phyloP scores from a whole-genome alignment of 164 flowering plant species.

The Litsea cubeba region DNA sequence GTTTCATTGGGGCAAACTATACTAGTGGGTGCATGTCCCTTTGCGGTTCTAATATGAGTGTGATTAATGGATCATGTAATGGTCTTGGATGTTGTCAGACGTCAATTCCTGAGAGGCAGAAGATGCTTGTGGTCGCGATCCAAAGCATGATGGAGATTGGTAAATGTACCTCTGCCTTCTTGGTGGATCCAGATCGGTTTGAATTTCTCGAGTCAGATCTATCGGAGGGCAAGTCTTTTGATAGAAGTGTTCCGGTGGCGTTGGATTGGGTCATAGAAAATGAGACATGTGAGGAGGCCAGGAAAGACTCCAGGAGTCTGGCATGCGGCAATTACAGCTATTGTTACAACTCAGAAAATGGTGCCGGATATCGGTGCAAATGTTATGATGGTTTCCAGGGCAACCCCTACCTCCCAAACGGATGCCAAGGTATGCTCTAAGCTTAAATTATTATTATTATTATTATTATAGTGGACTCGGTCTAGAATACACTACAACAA shows the following conservation, averaged over 20 bases:
- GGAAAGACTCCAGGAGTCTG: background rate
- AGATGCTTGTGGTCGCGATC: background rate
- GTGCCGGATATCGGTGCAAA: slow-evolving; percentile 7
- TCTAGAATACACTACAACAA: too few relatives aligned
- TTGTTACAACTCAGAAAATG: slow-evolving; percentile 6
- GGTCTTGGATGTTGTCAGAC: slow-evolving; percentile 3
- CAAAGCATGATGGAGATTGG: background rate
- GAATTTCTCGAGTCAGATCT: background rate
- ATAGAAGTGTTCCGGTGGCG: background rate
- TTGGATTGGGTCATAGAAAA: slow-evolving; percentile 1
- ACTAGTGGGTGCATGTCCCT: background rate
- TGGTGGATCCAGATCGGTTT: background rate
- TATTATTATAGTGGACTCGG: background rate
- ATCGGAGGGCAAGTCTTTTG: background rate
- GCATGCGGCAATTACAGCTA: slow-evolving; percentile 1
- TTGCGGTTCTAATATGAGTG: background rate
- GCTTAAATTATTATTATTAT: background rate
- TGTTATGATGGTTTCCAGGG: slow-evolving; percentile 9
- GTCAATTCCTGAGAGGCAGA: background rate
- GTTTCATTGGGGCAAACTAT: background rate
- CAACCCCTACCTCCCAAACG: slow-evolving; percentile 8
- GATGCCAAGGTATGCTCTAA: slow-evolving; percentile 9
- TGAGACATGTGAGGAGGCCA: background rate
- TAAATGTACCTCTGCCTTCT: background rate
- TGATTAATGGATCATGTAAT: background rate